Percentiles rank a stretch among this genome's conserved stretches.
These are phyloP conservation scores for Zygosaccharomyces lentus DNA, from an alignment of 805 yeast species.

Conservation along the genomic window DNA sequence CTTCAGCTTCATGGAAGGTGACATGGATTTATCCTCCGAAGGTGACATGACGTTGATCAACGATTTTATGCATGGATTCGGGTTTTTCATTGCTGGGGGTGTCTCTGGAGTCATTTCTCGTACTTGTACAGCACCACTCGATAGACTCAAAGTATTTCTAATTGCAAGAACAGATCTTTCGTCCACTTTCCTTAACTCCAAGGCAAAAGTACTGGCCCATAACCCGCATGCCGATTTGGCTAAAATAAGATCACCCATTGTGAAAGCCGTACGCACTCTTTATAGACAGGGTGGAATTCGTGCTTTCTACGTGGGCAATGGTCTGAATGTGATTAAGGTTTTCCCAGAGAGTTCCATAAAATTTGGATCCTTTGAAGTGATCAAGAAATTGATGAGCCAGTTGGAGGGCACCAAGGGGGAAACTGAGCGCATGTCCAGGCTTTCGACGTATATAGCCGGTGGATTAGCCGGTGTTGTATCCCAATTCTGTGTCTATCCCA, in stretches of 20 bases:
- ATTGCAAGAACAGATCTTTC: constrained; percentile 85
- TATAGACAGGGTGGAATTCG: constrained; percentile 85
- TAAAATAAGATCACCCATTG: constrained; percentile 67
- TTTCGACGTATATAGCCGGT: constrained; percentile 86
- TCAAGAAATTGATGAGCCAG: constrained; percentile 66
- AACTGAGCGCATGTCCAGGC: constrained; percentile 56
- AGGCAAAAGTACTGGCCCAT: constrained; percentile 42
- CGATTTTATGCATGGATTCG: constrained; percentile 77
- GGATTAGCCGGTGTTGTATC: constrained; percentile 95
- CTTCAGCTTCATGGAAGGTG: constrained; percentile 56
- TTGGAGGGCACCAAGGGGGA: constrained; percentile 74
- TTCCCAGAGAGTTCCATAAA: constrained; percentile 97
- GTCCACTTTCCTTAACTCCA: constrained; percentile 62
- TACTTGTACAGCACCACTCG: constrained; percentile 96
- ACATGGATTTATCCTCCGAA: constrained; percentile 77
- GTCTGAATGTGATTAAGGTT: constrained; percentile 85
- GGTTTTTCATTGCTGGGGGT: constrained; percentile 93
- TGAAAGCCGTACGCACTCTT: constrained; percentile 73
- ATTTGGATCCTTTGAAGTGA: constrained; percentile 90
- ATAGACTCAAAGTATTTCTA: constrained; percentile 86
- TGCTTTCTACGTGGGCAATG: constrained; percentile 93
- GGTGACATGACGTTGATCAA: constrained; percentile 86
- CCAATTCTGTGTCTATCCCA: constrained; percentile 90
- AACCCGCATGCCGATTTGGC: constrained; percentile 36
- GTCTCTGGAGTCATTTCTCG: constrained; percentile 92